Evolutionary conservation across 75 land plant genomes (phyloP), one percentile per base, ranked within the genome.

Genomic region (Sequoiadendron giganteum): DNA sequence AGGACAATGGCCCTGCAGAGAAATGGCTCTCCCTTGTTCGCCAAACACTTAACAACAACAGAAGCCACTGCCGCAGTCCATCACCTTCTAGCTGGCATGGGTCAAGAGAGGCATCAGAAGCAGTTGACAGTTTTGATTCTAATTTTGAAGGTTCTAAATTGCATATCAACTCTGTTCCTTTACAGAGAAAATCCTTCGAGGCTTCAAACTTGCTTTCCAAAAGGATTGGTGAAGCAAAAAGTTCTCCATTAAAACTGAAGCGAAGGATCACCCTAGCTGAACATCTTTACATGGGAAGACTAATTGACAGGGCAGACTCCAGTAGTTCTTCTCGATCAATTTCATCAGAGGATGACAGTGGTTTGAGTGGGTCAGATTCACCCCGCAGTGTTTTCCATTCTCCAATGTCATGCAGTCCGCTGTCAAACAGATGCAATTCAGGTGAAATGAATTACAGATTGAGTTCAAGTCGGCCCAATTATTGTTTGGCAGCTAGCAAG

Each of bases 1-100:
- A 98, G 89, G 95, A 96, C 87, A 94, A 92, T 90, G 99, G 94
- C 1, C 98, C 99, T 19, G 95, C 97, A 4, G 93, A 88, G 45
- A 95, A 92, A 86, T 98, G 98, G 98, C 87, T 92, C 11, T 39
- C 91, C 43, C 89, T 94, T 38, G 95, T 98, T 54, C 87, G 95
- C 19, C 91, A 90, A 21, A 95, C 97, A 28, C 90, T 98, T 28
- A 95, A 98, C 88, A 95, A 91, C 73, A 85, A 91, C 2, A 91
- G 95, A 89, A 91, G 90, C 14, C 39, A 61, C 43, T 85, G 49
- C 14, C 5, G 3, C 3, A 25, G 83, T 25, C 21, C 45, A 40
- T 81, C 83, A 81, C 47, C n/a, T 79, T 15, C 18, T 45, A 81
- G 13, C 15, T 8, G n/a, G 83, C 42, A 81, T 25, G 47, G 19